These are phyloP conservation scores for Hymenoscyphus salicellus DNA, from an alignment of 2,329 filamentous ascomycete genomes.

Conservation along the genomic window DNA sequence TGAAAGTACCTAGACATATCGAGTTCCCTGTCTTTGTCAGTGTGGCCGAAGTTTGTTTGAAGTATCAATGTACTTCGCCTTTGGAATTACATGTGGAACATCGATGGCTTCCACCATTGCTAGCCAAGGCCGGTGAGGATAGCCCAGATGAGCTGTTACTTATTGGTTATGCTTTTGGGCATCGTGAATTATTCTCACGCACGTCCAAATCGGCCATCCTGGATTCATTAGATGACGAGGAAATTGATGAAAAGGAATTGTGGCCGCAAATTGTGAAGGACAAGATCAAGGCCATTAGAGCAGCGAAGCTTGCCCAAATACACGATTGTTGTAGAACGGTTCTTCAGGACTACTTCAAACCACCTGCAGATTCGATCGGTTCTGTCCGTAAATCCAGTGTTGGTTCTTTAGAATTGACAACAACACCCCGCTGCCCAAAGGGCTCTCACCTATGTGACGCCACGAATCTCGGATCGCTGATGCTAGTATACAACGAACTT, in stretches of 20 bases:
- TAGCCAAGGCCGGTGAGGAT: conserved; percentile 45
- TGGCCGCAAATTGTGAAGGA: conserved; percentile 50
- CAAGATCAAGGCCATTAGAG: conserved; percentile 48
- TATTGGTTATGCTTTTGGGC: conserved; percentile 53
- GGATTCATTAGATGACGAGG: conserved; percentile 44
- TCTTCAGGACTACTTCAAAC: conserved; percentile 47
- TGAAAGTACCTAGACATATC: conserved; percentile 46
- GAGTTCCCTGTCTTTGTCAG: conserved; percentile 50
- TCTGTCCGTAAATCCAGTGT: conserved; percentile 17
- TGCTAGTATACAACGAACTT: conserved; percentile 50
- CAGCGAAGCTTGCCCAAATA: conserved; percentile 51
- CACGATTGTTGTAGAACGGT: conserved; percentile 44
- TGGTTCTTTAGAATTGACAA: conserved; percentile 37
- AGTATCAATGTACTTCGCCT: conserved; percentile 51
- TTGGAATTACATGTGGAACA: conserved; percentile 51
- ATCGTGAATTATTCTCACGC: conserved; percentile 47
- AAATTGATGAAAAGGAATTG: conserved; percentile 40
- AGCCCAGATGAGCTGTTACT: conserved; percentile 50
- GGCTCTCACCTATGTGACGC: conserved; percentile 52
- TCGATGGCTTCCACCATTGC: conserved; percentile 52
- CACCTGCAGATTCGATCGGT: conserved; percentile 17
- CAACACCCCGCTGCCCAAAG: conserved; percentile 47
- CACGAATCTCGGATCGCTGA: conserved; percentile 52
- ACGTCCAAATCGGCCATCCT: conserved; percentile 50
- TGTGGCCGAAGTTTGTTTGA: conserved; percentile 49